Conservation (phyloP, 331 rosid species). For the Stylosanthes scabra region DNA sequence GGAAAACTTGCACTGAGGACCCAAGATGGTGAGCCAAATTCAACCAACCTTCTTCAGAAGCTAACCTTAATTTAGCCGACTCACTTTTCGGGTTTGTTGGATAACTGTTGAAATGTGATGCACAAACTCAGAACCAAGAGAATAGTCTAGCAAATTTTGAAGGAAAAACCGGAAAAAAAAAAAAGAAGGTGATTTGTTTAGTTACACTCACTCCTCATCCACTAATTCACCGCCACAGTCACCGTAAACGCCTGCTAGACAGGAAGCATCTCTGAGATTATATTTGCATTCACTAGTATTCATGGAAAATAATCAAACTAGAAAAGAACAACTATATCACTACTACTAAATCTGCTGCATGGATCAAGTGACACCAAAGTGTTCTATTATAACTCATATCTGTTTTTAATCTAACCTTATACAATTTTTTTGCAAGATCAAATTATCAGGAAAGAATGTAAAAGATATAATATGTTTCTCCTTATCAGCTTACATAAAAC, state of each 20-base stretch:
- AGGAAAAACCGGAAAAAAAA: slow-evolving; percentile 11
- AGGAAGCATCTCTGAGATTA: slow-evolving; percentile 31
- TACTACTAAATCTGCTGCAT: too few relatives aligned
- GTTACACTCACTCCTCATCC: slow-evolving; percentile 81
- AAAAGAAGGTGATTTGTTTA: slow-evolving; percentile 29
- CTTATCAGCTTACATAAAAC: slow-evolving; percentile 10
- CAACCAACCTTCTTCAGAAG: slow-evolving; percentile 85
- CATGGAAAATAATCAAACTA: too few relatives aligned
- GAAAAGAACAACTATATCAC: too few relatives aligned
- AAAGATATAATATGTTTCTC: neutral
- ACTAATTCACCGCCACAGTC: slow-evolving; percentile 75
- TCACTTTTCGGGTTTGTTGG: slow-evolving; percentile 61
- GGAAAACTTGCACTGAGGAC: slow-evolving; percentile 58
- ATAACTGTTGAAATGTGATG: slow-evolving; percentile 58
- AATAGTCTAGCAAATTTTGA: slow-evolving; percentile 34
- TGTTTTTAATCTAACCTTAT: neutral
- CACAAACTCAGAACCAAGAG: slow-evolving; percentile 40
- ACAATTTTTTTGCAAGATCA: slow-evolving; percentile 8
- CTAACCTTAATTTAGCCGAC: slow-evolving; percentile 64
- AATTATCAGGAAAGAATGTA: slow-evolving; percentile 1
- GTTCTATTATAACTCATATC: too few relatives aligned
- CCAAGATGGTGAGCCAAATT: slow-evolving; percentile 57
- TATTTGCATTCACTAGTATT: neutral
- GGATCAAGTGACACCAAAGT: too few relatives aligned
- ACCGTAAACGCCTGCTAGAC: slow-evolving; percentile 79